A percentile compares a stretch with the other conserved stretches of the same genome.
These are phyloP conservation scores for Stipa capillata DNA, from an alignment of 176 grass and related monocot genomes.

Conservation along the genomic window DNA sequence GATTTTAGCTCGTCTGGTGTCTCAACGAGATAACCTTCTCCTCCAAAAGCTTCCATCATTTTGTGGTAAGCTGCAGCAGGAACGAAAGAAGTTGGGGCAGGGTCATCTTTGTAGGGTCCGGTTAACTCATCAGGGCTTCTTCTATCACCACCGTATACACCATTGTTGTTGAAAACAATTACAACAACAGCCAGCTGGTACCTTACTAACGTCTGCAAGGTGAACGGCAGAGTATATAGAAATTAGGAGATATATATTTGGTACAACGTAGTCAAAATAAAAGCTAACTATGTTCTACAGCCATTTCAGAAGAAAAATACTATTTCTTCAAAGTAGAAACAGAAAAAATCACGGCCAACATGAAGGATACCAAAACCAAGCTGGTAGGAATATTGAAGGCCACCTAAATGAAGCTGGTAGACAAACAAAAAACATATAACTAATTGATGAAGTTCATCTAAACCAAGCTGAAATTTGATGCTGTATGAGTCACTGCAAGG, in stretches of 20 bases:
- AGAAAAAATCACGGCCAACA: neutral
- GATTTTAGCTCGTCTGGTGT: slow-evolving; percentile 70
- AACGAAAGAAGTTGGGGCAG: slow-evolving; percentile 91
- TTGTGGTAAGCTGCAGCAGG: slow-evolving; percentile 67
- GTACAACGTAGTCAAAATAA: neutral
- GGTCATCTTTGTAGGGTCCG: slow-evolving; percentile 82
- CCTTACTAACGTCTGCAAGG: slow-evolving; percentile 75
- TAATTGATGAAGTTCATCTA: neutral
- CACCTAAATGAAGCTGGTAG: neutral
- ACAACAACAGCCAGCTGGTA: slow-evolving; percentile 74
- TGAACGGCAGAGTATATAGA: neutral
- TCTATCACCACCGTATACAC: slow-evolving; percentile 87
- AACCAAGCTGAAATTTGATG: neutral
- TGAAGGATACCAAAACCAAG: neutral
- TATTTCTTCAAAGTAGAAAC: neutral
- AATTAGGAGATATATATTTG: neutral
- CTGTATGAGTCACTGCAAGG: neutral
- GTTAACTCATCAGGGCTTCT: slow-evolving; percentile 77
- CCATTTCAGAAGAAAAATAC: neutral
- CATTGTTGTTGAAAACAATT: slow-evolving; percentile 92
- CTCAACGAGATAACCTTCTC: slow-evolving; percentile 62
- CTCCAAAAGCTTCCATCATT: slow-evolving; percentile 87
- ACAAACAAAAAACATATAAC: neutral
- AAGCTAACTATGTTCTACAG: neutral
- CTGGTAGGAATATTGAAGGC: neutral